phyloP scores from a whole-genome alignment of 78 protist genomes.

The Speleostelium caveatum region DNA sequence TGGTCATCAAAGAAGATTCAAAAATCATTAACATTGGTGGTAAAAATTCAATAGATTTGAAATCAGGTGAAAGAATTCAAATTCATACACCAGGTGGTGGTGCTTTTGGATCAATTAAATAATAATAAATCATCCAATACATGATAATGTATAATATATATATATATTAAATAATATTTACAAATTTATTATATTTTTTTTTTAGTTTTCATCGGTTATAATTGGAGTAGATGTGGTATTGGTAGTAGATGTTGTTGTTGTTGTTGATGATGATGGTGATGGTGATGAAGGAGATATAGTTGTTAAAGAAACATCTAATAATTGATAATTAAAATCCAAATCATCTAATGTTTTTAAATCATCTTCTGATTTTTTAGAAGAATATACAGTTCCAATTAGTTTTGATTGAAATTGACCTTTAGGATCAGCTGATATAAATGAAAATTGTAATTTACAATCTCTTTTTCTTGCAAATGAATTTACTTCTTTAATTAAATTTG shows the following conservation, averaged over 20 bases:
- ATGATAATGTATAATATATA: not conserved
- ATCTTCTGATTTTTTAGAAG: conserved; percentile 8
- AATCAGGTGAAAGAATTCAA: conserved; percentile 81
- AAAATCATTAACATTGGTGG: conserved; percentile 87
- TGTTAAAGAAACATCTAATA: conserved; percentile 13
- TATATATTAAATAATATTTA: no score
- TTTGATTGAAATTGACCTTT: not conserved
- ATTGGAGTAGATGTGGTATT: no score
- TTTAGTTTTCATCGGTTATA: no score
- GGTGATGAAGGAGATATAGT: no score
- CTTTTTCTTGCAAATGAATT: conserved; percentile 40
- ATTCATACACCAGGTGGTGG: conserved; percentile 85
- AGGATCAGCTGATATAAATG: conserved; percentile 16
- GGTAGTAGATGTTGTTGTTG: no score
- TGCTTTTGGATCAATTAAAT: conserved; percentile 47
- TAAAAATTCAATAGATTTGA: conserved; percentile 72
- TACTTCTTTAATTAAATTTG: conserved; percentile 42
- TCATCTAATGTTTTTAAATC: conserved; percentile 23
- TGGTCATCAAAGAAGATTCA: conserved; percentile 60
- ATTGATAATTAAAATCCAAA: conserved; percentile 18
- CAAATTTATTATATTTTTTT: no score
- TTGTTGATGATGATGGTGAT: no score
- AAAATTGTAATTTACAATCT: conserved; percentile 11
- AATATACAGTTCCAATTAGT: conserved; percentile 17
- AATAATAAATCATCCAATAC: not conserved